Conservation (phyloP, 106 monocot species). For the Iris macrosiphon region DNA sequence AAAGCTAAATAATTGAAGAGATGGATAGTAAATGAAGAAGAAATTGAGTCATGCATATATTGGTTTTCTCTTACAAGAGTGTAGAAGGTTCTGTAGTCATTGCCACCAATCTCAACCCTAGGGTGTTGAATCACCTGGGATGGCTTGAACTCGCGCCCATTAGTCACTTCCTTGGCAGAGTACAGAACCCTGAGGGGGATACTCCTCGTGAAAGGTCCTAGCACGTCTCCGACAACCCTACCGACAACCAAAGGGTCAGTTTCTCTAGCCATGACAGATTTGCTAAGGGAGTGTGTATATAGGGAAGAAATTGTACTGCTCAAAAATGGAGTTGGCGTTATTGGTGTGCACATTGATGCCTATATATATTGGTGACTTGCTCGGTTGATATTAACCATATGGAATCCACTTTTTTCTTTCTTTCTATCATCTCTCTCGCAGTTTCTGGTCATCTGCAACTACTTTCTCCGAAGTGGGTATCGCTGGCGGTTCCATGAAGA, state of each 20-base stretch:
- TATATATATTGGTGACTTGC: not conserved
- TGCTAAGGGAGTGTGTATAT: not conserved
- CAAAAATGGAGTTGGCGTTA: not conserved
- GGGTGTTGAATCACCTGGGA: slow-evolving; percentile 52
- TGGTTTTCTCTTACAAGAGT: slow-evolving; percentile 74
- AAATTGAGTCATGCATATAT: too few relatives aligned
- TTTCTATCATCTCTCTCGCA: not conserved
- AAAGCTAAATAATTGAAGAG: too few relatives aligned
- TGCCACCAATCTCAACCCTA: slow-evolving; percentile 58
- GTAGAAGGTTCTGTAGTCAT: slow-evolving; percentile 59
- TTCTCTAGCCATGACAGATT: slow-evolving; percentile 15
- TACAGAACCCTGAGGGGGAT: slow-evolving; percentile 30
- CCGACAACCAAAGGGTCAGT: slow-evolving; percentile 45
- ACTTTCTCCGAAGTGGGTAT: slow-evolving; percentile 1
- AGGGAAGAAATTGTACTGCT: not conserved
- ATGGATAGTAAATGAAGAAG: too few relatives aligned
- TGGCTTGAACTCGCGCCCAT: slow-evolving; percentile 76
- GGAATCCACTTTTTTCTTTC: slow-evolving; percentile 1
- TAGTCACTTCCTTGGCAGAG: slow-evolving; percentile 31
- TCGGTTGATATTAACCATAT: not conserved
- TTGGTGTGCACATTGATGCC: not conserved
- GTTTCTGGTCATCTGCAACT: not conserved
- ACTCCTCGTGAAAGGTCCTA: slow-evolving; percentile 33
- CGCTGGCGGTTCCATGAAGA: not conserved
- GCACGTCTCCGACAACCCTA: slow-evolving; percentile 48